Evolutionary conservation across 176 grass and related monocot genomes (phyloP), one percentile per base, ranked within the genome.

Genomic region (Oryza longistaminata): DNA sequence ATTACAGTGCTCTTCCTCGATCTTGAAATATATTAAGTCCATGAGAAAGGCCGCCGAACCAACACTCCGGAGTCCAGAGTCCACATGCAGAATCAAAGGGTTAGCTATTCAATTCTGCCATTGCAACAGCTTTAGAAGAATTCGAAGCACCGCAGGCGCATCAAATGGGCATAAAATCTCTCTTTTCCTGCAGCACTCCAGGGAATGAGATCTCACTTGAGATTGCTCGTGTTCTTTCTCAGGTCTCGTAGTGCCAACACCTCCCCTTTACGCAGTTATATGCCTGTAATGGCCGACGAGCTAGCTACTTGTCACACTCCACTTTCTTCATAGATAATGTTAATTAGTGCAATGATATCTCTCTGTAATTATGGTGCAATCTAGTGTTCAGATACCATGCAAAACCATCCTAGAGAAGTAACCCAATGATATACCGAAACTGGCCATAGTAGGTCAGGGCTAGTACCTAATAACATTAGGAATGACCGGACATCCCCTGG

Each of bases 141-240:
- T n/a, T 82, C 24, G 83, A 67, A 84, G 75, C 70, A 64, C 24
- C 24, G 37, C 46, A 58, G 2, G 76, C 5, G 84, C 64, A 91
- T 87, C 88, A 65, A 66, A 85, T 44, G 27, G 69, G 88, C 88
- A 89, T 89, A 80, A 80, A 74, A 90, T 80, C 80, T 49, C 62
- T 7, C 42, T 40, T 73, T 84, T 11, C 10, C 11, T 16, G n/a
- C 44, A 74, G 75, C 89, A 84, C 85, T 76, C 8, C 52, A 66
- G 70, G 85, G 89, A 91, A 91, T 91, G 89, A 91, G 84, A 91
- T 91, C 89, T 11, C 42, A 42, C 80, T 16, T 26, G 9, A 87
- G 89, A 91, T 91, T 11, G 85, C 75, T 53, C 34, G 42, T 74
- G 13, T 29, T 75, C 53, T 87, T 87, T 83, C 25, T 62, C 46